Conservation (phyloP, 352 stramenopile species). For the Plasmopara muralis region DNA sequence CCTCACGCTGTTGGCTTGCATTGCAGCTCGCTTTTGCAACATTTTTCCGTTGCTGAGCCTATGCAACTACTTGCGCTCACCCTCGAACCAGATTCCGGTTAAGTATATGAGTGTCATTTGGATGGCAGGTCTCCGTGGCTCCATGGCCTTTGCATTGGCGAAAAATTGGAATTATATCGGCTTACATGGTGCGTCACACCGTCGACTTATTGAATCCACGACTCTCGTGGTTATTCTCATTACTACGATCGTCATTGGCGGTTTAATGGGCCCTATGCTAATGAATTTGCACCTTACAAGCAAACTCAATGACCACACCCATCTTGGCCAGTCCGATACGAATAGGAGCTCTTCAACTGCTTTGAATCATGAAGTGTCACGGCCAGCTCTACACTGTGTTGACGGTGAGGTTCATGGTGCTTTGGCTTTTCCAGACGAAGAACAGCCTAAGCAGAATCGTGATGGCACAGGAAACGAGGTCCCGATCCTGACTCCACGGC, state of each 20-base stretch:
- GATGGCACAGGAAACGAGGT: slow-evolving; percentile 26
- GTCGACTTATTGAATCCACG: slow-evolving; percentile 80
- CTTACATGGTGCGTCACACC: slow-evolving; percentile 55
- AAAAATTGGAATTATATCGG: slow-evolving; percentile 83
- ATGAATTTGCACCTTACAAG: slow-evolving; percentile 38
- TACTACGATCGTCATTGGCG: slow-evolving; percentile 76
- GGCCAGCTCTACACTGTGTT: slow-evolving; percentile 33
- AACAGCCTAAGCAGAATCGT: slow-evolving; percentile 19
- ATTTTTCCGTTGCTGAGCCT: slow-evolving; percentile 70
- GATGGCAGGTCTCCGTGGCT: slow-evolving; percentile 90
- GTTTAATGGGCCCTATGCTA: slow-evolving; percentile 66
- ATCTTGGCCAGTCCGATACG: slow-evolving; percentile 31
- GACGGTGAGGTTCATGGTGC: slow-evolving; percentile 25
- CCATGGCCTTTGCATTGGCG: slow-evolving; percentile 89
- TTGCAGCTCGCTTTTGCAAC: slow-evolving; percentile 68
- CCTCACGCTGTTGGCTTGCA: slow-evolving; percentile 63
- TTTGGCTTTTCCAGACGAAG: slow-evolving; percentile 27
- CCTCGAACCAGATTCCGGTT: slow-evolving; percentile 48
- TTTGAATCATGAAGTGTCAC: slow-evolving; percentile 27
- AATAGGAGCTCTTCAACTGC: slow-evolving; percentile 32
- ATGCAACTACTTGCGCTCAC: slow-evolving; percentile 60
- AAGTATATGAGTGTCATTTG: slow-evolving; percentile 86
- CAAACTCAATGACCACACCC: slow-evolving; percentile 31
- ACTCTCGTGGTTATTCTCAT: slow-evolving; percentile 84
- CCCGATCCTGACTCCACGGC: slow-evolving; percentile 52